Conservation (phyloP, 495 filamentous ascomycete species). For the Cryomyces minteri region DNA sequence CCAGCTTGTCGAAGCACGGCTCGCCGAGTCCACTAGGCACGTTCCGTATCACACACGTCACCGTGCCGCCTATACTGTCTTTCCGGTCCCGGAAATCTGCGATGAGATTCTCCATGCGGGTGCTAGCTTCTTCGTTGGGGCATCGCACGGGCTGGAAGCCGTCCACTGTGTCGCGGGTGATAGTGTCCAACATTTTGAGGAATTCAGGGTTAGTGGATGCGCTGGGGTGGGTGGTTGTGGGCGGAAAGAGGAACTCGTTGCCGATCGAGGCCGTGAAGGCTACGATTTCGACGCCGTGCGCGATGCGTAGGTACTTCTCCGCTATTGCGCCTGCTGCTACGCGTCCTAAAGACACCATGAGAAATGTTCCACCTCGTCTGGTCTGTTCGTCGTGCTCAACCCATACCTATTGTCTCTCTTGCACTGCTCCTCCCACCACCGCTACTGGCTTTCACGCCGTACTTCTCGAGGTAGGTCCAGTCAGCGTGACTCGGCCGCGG, state of each 20-base stretch:
- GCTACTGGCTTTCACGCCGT: slow-evolving; percentile 83
- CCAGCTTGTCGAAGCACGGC: slow-evolving; percentile 89
- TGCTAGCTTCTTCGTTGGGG: slow-evolving; percentile 44
- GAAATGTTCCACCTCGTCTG: background rate
- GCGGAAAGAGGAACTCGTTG: slow-evolving; percentile 63
- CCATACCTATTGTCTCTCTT: slow-evolving; percentile 72
- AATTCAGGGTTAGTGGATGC: slow-evolving; percentile 70
- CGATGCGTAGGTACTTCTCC: slow-evolving; percentile 73
- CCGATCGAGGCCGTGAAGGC: slow-evolving; percentile 84
- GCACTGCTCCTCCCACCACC: slow-evolving; percentile 87
- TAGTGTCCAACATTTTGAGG: slow-evolving; percentile 50
- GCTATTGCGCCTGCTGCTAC: slow-evolving; percentile 92
- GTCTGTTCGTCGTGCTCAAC: slow-evolving; percentile 2
- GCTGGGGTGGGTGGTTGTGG: slow-evolving; percentile 53
- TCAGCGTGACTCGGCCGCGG: slow-evolving; percentile 89
- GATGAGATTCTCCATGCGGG: slow-evolving; percentile 63
- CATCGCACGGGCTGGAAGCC: slow-evolving; percentile 69
- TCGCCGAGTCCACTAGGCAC: slow-evolving; percentile 78
- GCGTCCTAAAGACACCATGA: slow-evolving; percentile 30
- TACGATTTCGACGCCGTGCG: slow-evolving; percentile 76
- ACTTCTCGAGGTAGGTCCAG: slow-evolving; percentile 94
- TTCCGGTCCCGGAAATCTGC: slow-evolving; percentile 59
- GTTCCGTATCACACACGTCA: slow-evolving; percentile 91
- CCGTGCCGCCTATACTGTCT: slow-evolving; percentile 91
- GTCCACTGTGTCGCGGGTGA: slow-evolving; percentile 70